phyloP scores from a whole-genome alignment of 108 stramenopile genomes.

The Asterionellopsis glacialis region DNA sequence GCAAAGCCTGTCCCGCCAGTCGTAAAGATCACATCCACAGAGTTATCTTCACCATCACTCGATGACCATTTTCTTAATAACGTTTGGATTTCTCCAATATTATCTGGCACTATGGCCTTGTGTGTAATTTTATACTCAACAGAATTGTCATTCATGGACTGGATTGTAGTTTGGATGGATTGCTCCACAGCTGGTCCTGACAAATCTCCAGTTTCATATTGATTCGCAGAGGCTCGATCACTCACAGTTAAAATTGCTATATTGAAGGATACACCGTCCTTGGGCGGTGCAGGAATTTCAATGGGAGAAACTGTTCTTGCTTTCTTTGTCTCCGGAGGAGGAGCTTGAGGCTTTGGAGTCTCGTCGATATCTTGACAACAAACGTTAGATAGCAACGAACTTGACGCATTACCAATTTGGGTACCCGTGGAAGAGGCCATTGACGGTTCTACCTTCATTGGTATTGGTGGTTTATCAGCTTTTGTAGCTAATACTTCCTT shows the following conservation, averaged over 20 bases:
- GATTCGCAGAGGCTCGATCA: conserved; percentile 69
- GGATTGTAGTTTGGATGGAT: conserved; percentile 15
- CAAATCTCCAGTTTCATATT: conserved; percentile 75
- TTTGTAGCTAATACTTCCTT: conserved; percentile 55
- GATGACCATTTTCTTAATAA: conserved; percentile 45
- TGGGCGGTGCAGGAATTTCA: conserved; percentile 32
- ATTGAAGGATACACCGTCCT: conserved; percentile 29
- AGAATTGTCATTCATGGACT: background rate
- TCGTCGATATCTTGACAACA: conserved; percentile 79
- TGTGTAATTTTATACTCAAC: conserved; percentile 3
- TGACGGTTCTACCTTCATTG: background rate
- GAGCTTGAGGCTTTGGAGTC: background rate
- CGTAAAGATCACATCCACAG: conserved; percentile 72
- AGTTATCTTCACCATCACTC: conserved; percentile 1
- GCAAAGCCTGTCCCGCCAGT: conserved; percentile 92
- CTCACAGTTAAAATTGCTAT: conserved; percentile 81
- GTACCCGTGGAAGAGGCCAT: background rate
- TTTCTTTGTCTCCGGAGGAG: background rate
- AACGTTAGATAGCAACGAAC: conserved; percentile 78
- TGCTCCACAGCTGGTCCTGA: conserved; percentile 77
- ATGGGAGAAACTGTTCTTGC: conserved; percentile 6
- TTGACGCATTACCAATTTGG: background rate
- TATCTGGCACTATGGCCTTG: conserved; percentile 74
- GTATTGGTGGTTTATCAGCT: conserved; percentile 8
- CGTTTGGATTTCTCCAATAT: conserved; percentile 50